Conservation (phyloP, 768 basidiomycete species). For the Mycena capillaripes region DNA sequence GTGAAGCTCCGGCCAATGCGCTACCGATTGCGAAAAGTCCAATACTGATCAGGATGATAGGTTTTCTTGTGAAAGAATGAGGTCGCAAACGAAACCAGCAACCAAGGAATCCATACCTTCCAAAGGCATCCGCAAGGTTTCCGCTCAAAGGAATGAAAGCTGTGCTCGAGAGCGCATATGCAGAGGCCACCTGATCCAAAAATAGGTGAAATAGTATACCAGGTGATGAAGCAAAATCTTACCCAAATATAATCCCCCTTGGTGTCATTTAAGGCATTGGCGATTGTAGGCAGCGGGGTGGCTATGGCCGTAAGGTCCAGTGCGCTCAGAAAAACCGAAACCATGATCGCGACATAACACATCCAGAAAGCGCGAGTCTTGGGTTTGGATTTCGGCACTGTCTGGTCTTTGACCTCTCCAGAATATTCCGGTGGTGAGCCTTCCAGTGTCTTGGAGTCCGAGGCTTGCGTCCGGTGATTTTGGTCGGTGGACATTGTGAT, state of each 20-base stretch:
- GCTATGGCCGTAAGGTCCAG: slow-evolving; percentile 28
- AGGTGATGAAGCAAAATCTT: too few relatives aligned
- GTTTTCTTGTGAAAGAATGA: slow-evolving; percentile 21
- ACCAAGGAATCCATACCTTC: slow-evolving; percentile 33
- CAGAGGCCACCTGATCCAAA: slow-evolving; percentile 48
- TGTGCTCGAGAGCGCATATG: slow-evolving; percentile 56
- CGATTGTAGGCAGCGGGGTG: slow-evolving; percentile 28
- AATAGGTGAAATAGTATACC: too few relatives aligned
- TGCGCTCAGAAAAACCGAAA: slow-evolving; percentile 20
- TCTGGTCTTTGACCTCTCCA: too few relatives aligned
- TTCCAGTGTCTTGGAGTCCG: too few relatives aligned
- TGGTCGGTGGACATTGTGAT: too few relatives aligned
- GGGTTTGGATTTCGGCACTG: neutral
- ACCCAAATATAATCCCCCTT: slow-evolving; percentile 33
- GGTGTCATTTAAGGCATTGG: slow-evolving; percentile 24
- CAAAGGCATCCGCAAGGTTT: slow-evolving; percentile 48
- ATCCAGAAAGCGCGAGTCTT: slow-evolving; percentile 31
- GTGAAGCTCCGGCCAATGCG: slow-evolving; percentile 56
- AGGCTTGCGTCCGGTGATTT: too few relatives aligned
- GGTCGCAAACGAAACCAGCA: neutral
- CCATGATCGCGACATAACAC: slow-evolving; percentile 23
- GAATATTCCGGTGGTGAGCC: too few relatives aligned
- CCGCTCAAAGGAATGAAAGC: slow-evolving; percentile 55
- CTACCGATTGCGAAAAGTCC: slow-evolving; percentile 55
- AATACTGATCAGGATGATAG: slow-evolving; percentile 44